Percentiles rank a stretch among this genome's conserved stretches.
Evolutionary conservation across 805 yeast genomes (phyloP).

Genomic region (Saccharomycopsis fodiens): DNA sequence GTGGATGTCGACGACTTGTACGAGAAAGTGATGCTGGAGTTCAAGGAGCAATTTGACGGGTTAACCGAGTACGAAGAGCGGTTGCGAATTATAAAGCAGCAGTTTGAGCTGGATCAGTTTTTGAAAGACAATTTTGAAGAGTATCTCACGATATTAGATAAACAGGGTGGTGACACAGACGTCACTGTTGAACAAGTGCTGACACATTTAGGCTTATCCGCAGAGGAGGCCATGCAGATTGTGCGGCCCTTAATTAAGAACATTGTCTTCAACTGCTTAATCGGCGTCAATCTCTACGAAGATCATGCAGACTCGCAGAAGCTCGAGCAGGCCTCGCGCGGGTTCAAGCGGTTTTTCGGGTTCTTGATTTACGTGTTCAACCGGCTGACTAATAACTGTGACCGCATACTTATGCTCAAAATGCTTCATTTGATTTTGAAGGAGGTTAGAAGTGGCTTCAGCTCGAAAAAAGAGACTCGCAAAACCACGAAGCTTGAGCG

Average conservation of each 20-base stretch:
- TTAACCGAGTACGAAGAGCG: constrained; percentile 30
- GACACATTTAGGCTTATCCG: constrained; percentile 5
- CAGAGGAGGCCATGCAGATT: constrained; percentile 9
- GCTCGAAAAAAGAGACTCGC: background rate
- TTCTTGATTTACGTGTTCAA: constrained; percentile 47
- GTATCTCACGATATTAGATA: constrained; percentile 8
- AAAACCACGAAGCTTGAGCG: background rate
- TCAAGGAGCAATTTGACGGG: constrained; percentile 23
- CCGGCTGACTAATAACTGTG: constrained; percentile 45
- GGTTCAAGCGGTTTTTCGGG: constrained; percentile 36
- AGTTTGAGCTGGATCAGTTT: constrained; percentile 9
- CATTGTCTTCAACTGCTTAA: constrained; percentile 10
- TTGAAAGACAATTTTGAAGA: constrained; percentile 5
- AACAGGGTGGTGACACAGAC: background rate
- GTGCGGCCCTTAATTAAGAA: constrained; percentile 14
- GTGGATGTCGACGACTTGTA: constrained; percentile 51
- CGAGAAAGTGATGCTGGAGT: constrained; percentile 42
- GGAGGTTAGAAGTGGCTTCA: constrained; percentile 11
- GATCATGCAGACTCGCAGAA: background rate
- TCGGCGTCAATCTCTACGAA: constrained; percentile 9
- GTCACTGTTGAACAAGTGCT: background rate
- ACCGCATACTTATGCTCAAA: constrained; percentile 47
- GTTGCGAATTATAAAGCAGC: constrained; percentile 23
- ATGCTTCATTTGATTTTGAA: constrained; percentile 38
- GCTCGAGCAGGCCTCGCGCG: constrained; percentile 3